Evolutionary conservation across 2,329 filamentous ascomycete genomes (phyloP).

Genomic region (Apiospora kogelbergensis): DNA sequence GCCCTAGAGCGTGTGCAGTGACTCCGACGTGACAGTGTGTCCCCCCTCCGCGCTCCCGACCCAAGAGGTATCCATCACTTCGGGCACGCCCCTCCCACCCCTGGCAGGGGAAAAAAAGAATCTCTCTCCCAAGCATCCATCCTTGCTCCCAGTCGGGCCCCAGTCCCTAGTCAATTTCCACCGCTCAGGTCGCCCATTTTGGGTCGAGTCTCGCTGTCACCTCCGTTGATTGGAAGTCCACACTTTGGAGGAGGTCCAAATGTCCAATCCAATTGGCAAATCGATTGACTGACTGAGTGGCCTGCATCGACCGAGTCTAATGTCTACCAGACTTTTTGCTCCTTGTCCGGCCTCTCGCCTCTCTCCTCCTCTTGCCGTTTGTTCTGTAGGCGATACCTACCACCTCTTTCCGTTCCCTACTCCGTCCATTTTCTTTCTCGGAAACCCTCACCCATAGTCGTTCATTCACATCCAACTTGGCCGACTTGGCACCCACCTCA

Average conservation of each 20-base stretch:
- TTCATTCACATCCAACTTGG: slow-evolving; percentile 1
- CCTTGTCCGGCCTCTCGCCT: not conserved
- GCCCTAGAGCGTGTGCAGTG: not conserved
- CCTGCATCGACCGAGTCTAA: slow-evolving; percentile 6
- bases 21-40: not conserved
- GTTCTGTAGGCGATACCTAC: not conserved
- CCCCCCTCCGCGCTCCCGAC: not conserved
- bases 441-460: not conserved
- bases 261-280: not conserved
- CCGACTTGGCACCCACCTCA: not conserved
- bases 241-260: not conserved
- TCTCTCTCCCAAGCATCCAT: not conserved
- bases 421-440: not conserved
- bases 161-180: slow-evolving; percentile 21
- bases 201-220: slow-evolving; percentile 8
- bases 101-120: not conserved
- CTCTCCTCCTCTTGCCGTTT: not conserved
- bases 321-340: not conserved
- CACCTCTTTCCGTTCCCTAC: not conserved
- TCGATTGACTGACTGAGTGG: not conserved
- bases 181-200: slow-evolving; percentile 16
- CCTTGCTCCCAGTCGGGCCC: slow-evolving; percentile 1
- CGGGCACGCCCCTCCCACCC: slow-evolving; percentile 2
- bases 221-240: slow-evolving; percentile 6
- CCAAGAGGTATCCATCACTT: not conserved